Base-by-base conservation (phyloP, 352 stramenopile species). In the Lagenidium giganteum region DNA sequence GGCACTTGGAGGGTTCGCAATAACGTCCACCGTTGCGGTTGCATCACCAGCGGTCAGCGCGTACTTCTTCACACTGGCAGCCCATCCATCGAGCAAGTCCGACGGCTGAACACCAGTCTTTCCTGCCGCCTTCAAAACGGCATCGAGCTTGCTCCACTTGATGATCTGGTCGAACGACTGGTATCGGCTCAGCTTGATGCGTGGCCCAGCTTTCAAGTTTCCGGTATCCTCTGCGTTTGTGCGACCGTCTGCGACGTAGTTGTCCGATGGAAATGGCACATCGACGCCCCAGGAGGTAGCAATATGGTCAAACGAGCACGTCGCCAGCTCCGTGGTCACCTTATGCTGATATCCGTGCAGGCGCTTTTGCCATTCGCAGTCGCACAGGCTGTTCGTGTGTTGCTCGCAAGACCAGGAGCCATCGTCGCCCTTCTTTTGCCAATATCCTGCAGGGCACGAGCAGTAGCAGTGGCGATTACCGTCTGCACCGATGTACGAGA, bases 161-260 rank as follows among this genome's bases (percentile, higher is more conserved):
- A n/a, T n/a, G n/a, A n/a, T n/a, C n/a, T n/a, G n/a, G n/a, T n/a
- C n/a, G n/a, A n/a, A n/a, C n/a, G n/a, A n/a, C n/a, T n/a, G n/a
- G n/a, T n/a, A n/a, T n/a, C n/a, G n/a, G n/a, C n/a, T n/a, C n/a
- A n/a, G n/a, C n/a, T n/a, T n/a, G n/a, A n/a, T n/a, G n/a, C n/a
- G n/a, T n/a, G n/a, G n/a, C n/a, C n/a, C n/a, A n/a, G n/a, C n/a
- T n/a, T n/a, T n/a, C n/a, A n/a, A n/a, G n/a, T n/a, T n/a, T n/a
- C n/a, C n/a, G 0, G 27, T 1, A 18, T 66, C 31, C 39, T 43
- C 12, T 25, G 30, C 25, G 38, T 68, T 81, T 5, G 40, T 47
- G n/a, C 68, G 66, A n/a, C 61, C 54, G 43, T 83, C 62, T 0
- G 66, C 54, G 16, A 73, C 66, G 58, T 78, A 84, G 47, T 78